These are phyloP conservation scores for Trichomonas gallinae DNA, from an alignment of 208 protist genomes.

Conservation along the genomic window DNA sequence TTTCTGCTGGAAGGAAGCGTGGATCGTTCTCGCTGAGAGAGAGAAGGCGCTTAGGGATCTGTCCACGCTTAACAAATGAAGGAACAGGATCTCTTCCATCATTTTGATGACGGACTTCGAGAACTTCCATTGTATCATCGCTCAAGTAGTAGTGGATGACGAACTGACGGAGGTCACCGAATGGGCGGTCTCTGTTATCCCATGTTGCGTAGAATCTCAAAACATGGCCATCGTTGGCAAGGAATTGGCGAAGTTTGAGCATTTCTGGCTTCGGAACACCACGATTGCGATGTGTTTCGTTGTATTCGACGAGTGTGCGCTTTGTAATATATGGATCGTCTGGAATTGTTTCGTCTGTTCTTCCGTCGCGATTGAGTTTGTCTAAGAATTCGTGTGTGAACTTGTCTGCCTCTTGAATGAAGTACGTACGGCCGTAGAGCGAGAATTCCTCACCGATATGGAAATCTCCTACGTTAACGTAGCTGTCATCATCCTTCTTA, in stretches of 20 bases:
- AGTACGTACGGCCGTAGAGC: conserved; percentile 65
- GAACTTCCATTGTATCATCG: conserved; percentile 72
- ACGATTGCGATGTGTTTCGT: conserved; percentile 35
- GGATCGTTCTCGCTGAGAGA: conserved; percentile 29
- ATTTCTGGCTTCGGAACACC: conserved; percentile 30
- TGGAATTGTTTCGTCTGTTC: not conserved
- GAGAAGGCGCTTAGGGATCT: conserved; percentile 59
- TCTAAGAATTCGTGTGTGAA: conserved; percentile 69
- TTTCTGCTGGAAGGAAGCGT: conserved; percentile 19
- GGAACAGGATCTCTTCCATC: conserved; percentile 73
- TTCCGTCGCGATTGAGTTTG: conserved; percentile 43
- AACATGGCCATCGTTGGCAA: conserved; percentile 65
- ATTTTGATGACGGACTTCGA: conserved; percentile 63
- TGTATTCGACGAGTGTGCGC: conserved; percentile 13
- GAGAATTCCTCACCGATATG: conserved; percentile 57
- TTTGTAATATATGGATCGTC: conserved; percentile 18
- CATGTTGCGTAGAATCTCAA: conserved; percentile 77
- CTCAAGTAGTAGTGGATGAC: conserved; percentile 78
- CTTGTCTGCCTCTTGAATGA: conserved; percentile 71
- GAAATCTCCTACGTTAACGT: conserved; percentile 64
- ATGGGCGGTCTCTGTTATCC: conserved; percentile 61
- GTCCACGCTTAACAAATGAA: conserved; percentile 63
- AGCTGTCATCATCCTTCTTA: conserved; percentile 50
- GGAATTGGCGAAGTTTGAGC: conserved; percentile 43
- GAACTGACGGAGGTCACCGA: conserved; percentile 63